These are phyloP conservation scores for Chloris gayana DNA, from an alignment of 176 grass and related monocot species.

Conservation along the genomic window DNA sequence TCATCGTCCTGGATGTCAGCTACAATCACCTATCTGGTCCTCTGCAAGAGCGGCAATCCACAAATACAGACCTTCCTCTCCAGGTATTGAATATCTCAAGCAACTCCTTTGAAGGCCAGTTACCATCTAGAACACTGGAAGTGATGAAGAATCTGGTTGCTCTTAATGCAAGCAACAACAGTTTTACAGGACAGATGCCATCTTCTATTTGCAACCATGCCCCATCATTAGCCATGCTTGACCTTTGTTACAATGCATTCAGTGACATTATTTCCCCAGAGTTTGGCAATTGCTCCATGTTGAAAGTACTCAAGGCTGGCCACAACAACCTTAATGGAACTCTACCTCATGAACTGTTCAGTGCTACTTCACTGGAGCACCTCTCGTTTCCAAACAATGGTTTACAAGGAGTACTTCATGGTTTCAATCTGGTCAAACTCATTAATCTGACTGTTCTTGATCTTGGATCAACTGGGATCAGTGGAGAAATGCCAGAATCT, in stretches of 20 bases:
- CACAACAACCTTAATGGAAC: conserved; percentile 54
- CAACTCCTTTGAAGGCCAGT: conserved; percentile 56
- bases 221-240: conserved; percentile 53
- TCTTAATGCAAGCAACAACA: conserved; percentile 81
- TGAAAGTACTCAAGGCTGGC: conserved; percentile 60
- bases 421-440: conserved; percentile 49
- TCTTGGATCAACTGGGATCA: conserved; percentile 50
- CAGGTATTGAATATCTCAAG: conserved; percentile 81
- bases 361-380: conserved; percentile 49
- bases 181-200: conserved; percentile 64
- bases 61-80: conserved; percentile 34
- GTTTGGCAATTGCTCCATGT: conserved; percentile 61
- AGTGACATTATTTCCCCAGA: conserved; percentile 51
- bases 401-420: conserved; percentile 56
- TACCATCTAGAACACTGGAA: conserved; percentile 44
- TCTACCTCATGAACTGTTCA: conserved; percentile 59
- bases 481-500: conserved; percentile 51
- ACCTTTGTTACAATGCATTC: conserved; percentile 58
- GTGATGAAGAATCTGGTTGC: conserved; percentile 54
- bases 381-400: conserved; percentile 57
- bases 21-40: conserved; percentile 50
- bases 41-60: conserved; percentile 36
- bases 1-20: conserved; percentile 67
- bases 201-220: conserved; percentile 51
- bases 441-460: conserved; percentile 49